These are phyloP conservation scores for Passiflora organensis DNA, from an alignment of 345 rosid species.

Conservation along the genomic window DNA sequence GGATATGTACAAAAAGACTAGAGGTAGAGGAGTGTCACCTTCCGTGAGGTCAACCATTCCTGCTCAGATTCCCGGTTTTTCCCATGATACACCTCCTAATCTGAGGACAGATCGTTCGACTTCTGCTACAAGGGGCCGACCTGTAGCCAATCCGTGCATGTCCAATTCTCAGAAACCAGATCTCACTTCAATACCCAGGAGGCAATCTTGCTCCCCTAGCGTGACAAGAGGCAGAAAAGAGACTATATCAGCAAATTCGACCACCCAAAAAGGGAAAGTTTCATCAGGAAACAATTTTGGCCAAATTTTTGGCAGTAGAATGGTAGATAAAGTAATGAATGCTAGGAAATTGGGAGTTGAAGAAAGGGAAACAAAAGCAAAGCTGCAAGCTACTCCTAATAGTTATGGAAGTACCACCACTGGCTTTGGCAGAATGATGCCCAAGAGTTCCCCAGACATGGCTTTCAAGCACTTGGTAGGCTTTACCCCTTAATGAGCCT, in stretches of 20 bases:
- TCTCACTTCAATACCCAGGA: constrained; percentile 15
- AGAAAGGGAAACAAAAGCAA: constrained; percentile 22
- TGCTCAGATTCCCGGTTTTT: constrained; percentile 25
- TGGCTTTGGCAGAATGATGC: constrained; percentile 20
- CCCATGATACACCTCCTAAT: constrained; percentile 36
- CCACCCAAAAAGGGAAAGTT: constrained; percentile 6
- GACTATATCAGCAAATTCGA: constrained; percentile 5
- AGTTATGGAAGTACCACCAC: neutral
- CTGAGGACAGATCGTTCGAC: constrained; percentile 29
- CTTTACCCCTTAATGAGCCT: no score
- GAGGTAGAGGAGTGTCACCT: constrained; percentile 35
- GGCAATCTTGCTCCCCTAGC: constrained; percentile 46
- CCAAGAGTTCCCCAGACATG: constrained; percentile 17
- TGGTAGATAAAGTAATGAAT: constrained; percentile 59
- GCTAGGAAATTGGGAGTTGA: constrained; percentile 35
- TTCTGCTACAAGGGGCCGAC: constrained; percentile 40
- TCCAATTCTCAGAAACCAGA: constrained; percentile 13
- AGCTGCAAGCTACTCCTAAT: constrained; percentile 4
- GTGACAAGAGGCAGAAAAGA: constrained; percentile 36
- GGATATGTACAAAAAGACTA: constrained; percentile 21
- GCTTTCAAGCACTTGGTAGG: constrained; percentile 20
- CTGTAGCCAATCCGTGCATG: constrained; percentile 6
- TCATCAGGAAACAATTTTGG: constrained; percentile 15
- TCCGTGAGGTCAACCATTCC: constrained; percentile 25
- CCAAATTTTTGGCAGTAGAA: constrained; percentile 46